Conservation (phyloP, 805 yeast species). For the Cyberlindnera saturnus region DNA sequence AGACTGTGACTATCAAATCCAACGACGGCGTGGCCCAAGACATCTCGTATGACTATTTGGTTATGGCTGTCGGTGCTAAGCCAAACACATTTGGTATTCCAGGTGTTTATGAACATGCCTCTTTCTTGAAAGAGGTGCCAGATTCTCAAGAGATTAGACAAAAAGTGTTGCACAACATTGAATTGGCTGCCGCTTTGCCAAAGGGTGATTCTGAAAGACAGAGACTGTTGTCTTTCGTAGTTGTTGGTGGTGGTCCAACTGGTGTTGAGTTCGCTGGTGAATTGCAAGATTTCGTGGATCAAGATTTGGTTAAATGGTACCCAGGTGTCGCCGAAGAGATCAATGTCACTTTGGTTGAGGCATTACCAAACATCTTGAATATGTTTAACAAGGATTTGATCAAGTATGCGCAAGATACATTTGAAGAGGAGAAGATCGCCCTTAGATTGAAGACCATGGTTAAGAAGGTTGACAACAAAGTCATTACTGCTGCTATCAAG, state of each 20-base stretch:
- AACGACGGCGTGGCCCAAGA: constrained; percentile 37
- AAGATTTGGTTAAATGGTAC: constrained; percentile 84
- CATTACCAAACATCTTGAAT: constrained; percentile 80
- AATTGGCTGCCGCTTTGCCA: constrained; percentile 79
- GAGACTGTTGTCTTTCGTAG: constrained; percentile 80
- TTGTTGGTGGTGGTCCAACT: constrained; percentile 98
- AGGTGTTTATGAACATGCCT: constrained; percentile 85
- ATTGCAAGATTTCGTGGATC: constrained; percentile 87
- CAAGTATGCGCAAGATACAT: constrained; percentile 74
- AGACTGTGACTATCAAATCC: constrained; percentile 58
- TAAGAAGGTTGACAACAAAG: constrained; percentile 68
- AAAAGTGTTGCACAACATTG: constrained; percentile 80
- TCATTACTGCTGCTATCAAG: constrained; percentile 65
- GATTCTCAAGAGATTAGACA: constrained; percentile 83
- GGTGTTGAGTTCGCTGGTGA: constrained; percentile 98
- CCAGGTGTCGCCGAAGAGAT: constrained; percentile 81
- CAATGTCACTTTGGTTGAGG: constrained; percentile 82
- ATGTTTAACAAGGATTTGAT: constrained; percentile 65
- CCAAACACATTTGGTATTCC: constrained; percentile 94
- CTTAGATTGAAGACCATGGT: constrained; percentile 84
- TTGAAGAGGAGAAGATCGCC: constrained; percentile 61
- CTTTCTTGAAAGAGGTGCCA: constrained; percentile 82
- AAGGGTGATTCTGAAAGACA: constrained; percentile 69
- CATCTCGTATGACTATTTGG: constrained; percentile 72
- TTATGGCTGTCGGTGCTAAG: constrained; percentile 91